Evolutionary conservation across 1,284 basidiomycete genomes (phyloP), one percentile per base, ranked within the genome.

Genomic region (Pulveroboletus sp.): DNA sequence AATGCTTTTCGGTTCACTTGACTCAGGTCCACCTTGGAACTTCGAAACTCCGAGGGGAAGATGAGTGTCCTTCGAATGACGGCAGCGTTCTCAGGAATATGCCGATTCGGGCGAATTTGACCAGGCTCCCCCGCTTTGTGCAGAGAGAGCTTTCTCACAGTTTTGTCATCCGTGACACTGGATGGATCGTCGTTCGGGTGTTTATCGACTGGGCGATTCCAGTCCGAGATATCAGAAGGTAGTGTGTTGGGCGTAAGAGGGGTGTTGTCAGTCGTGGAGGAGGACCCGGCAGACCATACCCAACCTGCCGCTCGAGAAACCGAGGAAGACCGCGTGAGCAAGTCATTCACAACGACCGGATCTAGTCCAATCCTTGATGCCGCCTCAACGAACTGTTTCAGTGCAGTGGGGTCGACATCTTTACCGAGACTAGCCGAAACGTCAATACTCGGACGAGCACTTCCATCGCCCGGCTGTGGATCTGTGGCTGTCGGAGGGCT

Each of bases 51-150:
- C 51, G 85, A 87, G 43, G 91, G 85, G 65, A 86, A 84, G 60
- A 92, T 86, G 62, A 92, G 80, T 1, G 90, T 92, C 63, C 90
- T 79, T 64, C 91, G 82, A 50, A 92, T 78, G 52, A 92, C 74
- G 22, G 83, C 71, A 63, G 78, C 82, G 31, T 66, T 68, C 59
- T 75, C 71, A 65, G 74, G 69, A 59, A 70, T 62, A 42, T 70
- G 67, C 20, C 17, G 55, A 62, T 75, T 78, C 48, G 78, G 78
- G 54, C 77, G 76, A 43, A 77, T 77, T 52, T 75, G 68, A 51
- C 64, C 59, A 50, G 71, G 65, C 49, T 79, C 77, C 49, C 74
- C 71, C 39, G 71, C 64, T 63, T 78, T 81, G 49, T 75, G 79
- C 56, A 73, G 56, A 44, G 70, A 63, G 15, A 70, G 31, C 39